These are phyloP conservation scores for Globisporangium iwayamae DNA, from an alignment of 352 stramenopile genomes.

Conservation along the genomic window DNA sequence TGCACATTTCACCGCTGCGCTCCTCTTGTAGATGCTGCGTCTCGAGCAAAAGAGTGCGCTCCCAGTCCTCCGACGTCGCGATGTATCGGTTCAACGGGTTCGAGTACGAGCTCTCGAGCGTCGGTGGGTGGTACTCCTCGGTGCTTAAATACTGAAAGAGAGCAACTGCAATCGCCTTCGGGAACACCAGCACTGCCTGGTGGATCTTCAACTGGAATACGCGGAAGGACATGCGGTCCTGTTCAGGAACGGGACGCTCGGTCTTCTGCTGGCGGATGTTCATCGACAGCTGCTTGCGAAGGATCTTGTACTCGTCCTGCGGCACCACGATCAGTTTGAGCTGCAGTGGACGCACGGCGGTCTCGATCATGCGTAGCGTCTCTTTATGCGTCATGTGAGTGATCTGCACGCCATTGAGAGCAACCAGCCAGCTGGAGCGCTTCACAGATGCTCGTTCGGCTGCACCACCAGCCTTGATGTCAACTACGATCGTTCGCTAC, in stretches of 20 bases:
- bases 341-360: constrained; percentile 58
- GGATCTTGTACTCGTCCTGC: constrained; percentile 64
- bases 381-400: constrained; percentile 86
- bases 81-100: constrained; percentile 58
- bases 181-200: constrained; percentile 70
- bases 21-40: constrained; percentile 63
- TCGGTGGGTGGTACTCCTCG: constrained; percentile 58
- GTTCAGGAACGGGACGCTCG: constrained; percentile 73
- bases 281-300: constrained; percentile 76
- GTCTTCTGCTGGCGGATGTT: constrained; percentile 86
- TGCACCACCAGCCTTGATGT: constrained; percentile 80
- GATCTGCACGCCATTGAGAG: constrained; percentile 69
- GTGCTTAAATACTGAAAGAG: constrained; percentile 78
- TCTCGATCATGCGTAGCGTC: constrained; percentile 82
- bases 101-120: constrained; percentile 38
- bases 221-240: constrained; percentile 84
- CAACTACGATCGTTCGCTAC: constrained; percentile 80
- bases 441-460: constrained; percentile 76
- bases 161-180: constrained; percentile 52
- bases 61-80: constrained; percentile 44
- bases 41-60: constrained; percentile 52
- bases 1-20: constrained; percentile 61
- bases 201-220: constrained; percentile 86
- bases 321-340: constrained; percentile 71
- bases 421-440: constrained; percentile 80